Base-by-base conservation (phyloP, 176 grass and related monocot species). In the Elaeis guineensis region DNA sequence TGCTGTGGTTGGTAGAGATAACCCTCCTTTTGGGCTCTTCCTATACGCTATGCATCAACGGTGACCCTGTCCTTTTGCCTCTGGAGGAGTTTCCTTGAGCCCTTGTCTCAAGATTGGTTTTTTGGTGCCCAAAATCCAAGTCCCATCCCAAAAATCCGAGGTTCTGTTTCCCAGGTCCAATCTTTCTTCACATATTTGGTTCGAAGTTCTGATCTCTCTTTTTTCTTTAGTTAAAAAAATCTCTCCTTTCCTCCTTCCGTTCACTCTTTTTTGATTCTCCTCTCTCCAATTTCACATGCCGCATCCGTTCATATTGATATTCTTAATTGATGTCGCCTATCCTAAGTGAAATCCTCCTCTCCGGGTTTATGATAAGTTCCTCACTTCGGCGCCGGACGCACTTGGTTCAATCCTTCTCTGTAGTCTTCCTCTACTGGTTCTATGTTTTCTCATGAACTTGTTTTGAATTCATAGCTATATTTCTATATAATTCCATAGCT, bases 341-440 rank as follows among this genome's bases (percentile, higher is more conserved):
- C 66, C 83, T 98, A 86, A 92, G 88, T 91, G 94, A 98, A 80
- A 89, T 98, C 81, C 88, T 93, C 16, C 94, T 93, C 73, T 98
- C 88, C 4, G 88, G 88, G 75, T 98, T 89, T 93, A 98, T 98
- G 81, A 93, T 98, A 67, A 98, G 86, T 79, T 98, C 88, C 79
- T 86, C 88, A 61, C 82, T 93, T 49, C 62, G 94, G 71, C 94
- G 94, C 21, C 81, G 94, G 50, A 81, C 94, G 0, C 94, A 92
- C 59, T 84, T 98, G 24, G 94, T 93, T 77, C 94, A 93, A 78
- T 98, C 94, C 25, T 98, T 98, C 85, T 98, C 94, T 11, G 94
- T 98, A 49, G 87, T 98, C 59, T 92, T 98, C 81, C 94, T 98
- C 51, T 98, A 98, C 94, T 98, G 94, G 94, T 98, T 98, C 71